Evolutionary conservation across 2,329 filamentous ascomycete genomes (phyloP), one percentile per base, ranked within the genome.

Genomic region (Orbilia javanica): DNA sequence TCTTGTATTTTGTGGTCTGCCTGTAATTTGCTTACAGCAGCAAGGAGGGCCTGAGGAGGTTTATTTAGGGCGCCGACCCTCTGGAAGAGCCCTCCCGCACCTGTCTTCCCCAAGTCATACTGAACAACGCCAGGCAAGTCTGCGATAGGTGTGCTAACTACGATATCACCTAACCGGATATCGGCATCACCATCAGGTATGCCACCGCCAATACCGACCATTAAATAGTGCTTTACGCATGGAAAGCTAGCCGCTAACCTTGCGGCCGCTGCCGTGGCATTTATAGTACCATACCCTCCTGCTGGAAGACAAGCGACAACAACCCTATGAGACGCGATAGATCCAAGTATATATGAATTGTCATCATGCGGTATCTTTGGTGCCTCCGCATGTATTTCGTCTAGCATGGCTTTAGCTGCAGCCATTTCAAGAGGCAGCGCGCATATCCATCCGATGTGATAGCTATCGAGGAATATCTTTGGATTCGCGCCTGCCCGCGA

Each of bases 131-230:
- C 62, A 4, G 52, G 39, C 13, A 13, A 20, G 11, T 11, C 15
- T 1, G 29, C 29, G 10, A n/a, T 29, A 11, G 70, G 70, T 11
- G 29, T 52, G 44, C 70, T 62, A 1, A 75, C 64, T 0, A 75
- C 64, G n/a, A 75, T 22, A 55, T 75, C 71, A 6, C 71, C 71
- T 13, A 75, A 18, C 8, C 71, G 71, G 15, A 75, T 64, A 48
- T 75, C 53, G 15, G 8, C 1, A 1, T 22, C 22, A 18, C 13
- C 13, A 10, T 25, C 25, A 2, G 71, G 71, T 20, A 69, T 55
- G 0, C 65, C 64, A 7, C 72, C 72, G n/a, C 65, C 72, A 6
- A 76, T 52, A 6, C 72, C 72, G 2, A 76, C 72, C 72, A 76
- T 69, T 10, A 76, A 42, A 44, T 39, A 50, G 15, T 27, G 42